These are phyloP conservation scores for Quercus tomentella DNA, from an alignment of 331 rosid genomes.

Conservation along the genomic window DNA sequence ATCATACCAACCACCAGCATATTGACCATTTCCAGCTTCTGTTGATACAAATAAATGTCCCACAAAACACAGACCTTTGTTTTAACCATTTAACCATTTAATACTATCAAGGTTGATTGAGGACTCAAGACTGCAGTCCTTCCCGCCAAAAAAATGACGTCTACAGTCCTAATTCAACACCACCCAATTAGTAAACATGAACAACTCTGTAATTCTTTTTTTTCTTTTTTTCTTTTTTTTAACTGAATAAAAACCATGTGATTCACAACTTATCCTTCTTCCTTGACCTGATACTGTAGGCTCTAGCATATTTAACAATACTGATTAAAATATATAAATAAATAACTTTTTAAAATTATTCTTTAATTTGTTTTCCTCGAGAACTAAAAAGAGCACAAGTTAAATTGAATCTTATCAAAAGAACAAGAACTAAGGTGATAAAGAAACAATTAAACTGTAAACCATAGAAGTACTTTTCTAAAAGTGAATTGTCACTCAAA, in stretches of 20 bases:
- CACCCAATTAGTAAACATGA: neutral
- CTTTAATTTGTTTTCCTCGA: neutral
- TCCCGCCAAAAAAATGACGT: neutral
- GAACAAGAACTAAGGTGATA: neutral
- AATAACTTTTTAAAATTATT: too few relatives aligned
- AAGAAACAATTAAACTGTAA: neutral
- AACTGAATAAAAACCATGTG: neutral
- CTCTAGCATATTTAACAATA: too few relatives aligned
- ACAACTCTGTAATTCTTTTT: too few relatives aligned
- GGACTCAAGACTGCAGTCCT: neutral
- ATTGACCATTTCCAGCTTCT: neutral
- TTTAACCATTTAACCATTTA: neutral
- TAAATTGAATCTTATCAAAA: neutral
- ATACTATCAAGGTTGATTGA: neutral
- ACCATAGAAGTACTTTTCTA: neutral
- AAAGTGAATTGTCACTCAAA: neutral
- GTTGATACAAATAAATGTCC: neutral
- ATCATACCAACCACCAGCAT: neutral
- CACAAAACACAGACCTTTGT: neutral
- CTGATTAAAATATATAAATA: too few relatives aligned
- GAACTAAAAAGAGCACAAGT: neutral
- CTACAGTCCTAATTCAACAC: neutral
- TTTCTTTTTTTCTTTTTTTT: accelerated
- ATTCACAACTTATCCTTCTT: neutral
- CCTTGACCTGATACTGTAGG: too few relatives aligned